These are phyloP conservation scores for Holtermannia corniformis DNA, from an alignment of 768 basidiomycete species.

Conservation along the genomic window DNA sequence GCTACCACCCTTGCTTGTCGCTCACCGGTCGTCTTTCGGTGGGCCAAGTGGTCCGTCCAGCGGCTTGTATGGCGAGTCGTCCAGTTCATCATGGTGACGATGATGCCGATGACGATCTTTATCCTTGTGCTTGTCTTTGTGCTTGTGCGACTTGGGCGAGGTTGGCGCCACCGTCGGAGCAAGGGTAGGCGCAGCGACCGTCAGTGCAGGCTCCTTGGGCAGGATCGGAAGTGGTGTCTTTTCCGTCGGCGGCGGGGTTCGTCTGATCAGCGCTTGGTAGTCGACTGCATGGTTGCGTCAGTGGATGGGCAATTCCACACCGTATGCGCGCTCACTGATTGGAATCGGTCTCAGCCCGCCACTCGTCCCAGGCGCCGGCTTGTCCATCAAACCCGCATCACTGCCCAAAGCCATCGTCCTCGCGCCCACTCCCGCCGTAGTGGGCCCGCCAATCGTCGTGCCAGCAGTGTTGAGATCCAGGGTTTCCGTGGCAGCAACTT, in stretches of 20 bases:
- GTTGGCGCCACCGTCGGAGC: too few relatives aligned
- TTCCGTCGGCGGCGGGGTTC: constrained; percentile 6
- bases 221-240: constrained; percentile 1
- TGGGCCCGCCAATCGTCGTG: constrained; percentile 17
- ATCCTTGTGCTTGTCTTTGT: not conserved
- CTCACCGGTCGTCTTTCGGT: not conserved
- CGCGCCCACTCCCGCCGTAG: constrained; percentile 11
- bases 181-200: not conserved
- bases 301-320: constrained; percentile 3
- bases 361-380: constrained; percentile 11
- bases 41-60: not conserved
- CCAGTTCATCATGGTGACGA: not conserved
- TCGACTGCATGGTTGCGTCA: constrained; percentile 16
- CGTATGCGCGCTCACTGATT: constrained; percentile 11
- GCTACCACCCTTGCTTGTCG: not conserved
- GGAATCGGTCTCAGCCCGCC: constrained; percentile 24
- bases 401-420: constrained; percentile 6
- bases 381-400: not conserved
- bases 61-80: not conserved
- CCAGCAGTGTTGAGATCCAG: constrained; percentile 11
- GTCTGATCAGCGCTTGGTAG: constrained; percentile 20
- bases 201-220: not conserved
- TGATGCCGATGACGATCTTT: not conserved
- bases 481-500: not conserved
- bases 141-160: not conserved